phyloP scores from a whole-genome alignment of 495 filamentous ascomycete species.

The Immersiella caudata region DNA sequence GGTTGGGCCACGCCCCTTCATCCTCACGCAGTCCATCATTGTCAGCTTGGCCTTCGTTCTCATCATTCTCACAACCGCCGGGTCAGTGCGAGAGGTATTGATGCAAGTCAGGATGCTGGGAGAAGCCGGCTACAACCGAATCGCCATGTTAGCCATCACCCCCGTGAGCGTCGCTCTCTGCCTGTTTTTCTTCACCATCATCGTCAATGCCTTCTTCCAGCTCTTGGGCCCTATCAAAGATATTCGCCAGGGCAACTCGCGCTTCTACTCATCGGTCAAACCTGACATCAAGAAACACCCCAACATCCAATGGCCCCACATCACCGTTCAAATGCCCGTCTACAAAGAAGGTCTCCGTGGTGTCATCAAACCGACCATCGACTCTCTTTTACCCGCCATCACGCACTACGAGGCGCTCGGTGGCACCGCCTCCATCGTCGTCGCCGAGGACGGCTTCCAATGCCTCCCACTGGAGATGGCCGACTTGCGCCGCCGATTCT shows the following conservation, averaged over 20 bases:
- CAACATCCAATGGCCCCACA: slow-evolving; percentile 53
- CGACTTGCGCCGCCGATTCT: slow-evolving; percentile 61
- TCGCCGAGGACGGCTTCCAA: slow-evolving; percentile 75
- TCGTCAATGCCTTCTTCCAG: slow-evolving; percentile 69
- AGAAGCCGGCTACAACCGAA: slow-evolving; percentile 51
- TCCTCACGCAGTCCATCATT: background rate
- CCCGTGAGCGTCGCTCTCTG: slow-evolving; percentile 74
- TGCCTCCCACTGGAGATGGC: slow-evolving; percentile 62
- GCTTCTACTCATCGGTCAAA: slow-evolving; percentile 68
- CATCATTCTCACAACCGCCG: background rate
- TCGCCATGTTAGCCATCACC: slow-evolving; percentile 60
- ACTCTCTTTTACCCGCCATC: slow-evolving; percentile 65
- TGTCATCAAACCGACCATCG: slow-evolving; percentile 65
- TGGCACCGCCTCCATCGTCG: slow-evolving; percentile 67
- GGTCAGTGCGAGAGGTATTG: background rate
- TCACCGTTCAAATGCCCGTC: slow-evolving; percentile 69
- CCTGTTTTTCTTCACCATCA: slow-evolving; percentile 69
- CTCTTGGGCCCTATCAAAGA: slow-evolving; percentile 63
- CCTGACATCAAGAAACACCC: slow-evolving; percentile 54
- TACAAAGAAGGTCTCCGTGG: slow-evolving; percentile 66
- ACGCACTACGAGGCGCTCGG: slow-evolving; percentile 74
- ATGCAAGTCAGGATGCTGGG: slow-evolving; percentile 43
- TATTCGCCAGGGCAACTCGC: slow-evolving; percentile 66
- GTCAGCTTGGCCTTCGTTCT: background rate
- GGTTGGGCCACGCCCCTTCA: background rate